A percentile compares a stretch with the other conserved stretches of the same genome.
Conservation (phyloP, 768 basidiomycete genomes). For the Auricularia sp. region DNA sequence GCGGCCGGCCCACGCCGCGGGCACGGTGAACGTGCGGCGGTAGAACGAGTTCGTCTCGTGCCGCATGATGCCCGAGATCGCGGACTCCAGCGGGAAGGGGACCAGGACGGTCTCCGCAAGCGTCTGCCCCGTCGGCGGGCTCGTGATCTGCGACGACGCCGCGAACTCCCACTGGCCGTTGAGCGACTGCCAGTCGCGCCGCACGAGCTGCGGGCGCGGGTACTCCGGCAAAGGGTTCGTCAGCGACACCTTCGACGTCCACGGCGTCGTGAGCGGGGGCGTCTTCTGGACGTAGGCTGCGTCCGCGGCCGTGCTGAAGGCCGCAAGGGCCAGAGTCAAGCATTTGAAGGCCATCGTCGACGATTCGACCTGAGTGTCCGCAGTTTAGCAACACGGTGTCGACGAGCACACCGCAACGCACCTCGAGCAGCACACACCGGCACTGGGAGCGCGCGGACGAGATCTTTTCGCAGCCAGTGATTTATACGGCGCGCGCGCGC, state of each 20-base stretch:
- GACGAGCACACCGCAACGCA: too few species aligned
- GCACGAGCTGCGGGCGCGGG: not conserved
- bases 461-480: too few species aligned
- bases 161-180: constrained; percentile 2
- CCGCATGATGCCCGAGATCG: constrained; percentile 1
- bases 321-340: not conserved
- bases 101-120: not conserved
- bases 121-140: constrained; percentile 1
- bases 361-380: not conserved
- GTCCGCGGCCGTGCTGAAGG: not conserved
- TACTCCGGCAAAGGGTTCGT: not conserved
- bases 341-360: not conserved
- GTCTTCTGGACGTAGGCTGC: not conserved
- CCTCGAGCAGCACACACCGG: too few species aligned
- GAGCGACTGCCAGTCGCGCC: not conserved
- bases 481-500: too few species aligned
- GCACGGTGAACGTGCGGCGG: not conserved
- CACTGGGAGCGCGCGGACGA: too few species aligned
- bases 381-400: too few species aligned
- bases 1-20: not conserved
- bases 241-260: not conserved
- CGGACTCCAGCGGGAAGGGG: constrained; percentile 3
- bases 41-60: not conserved
- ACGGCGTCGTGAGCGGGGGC: constrained; percentile 4
- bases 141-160: not conserved